These are phyloP conservation scores for Lycium barbarum DNA, from an alignment of 257 asterid species.

Conservation along the genomic window DNA sequence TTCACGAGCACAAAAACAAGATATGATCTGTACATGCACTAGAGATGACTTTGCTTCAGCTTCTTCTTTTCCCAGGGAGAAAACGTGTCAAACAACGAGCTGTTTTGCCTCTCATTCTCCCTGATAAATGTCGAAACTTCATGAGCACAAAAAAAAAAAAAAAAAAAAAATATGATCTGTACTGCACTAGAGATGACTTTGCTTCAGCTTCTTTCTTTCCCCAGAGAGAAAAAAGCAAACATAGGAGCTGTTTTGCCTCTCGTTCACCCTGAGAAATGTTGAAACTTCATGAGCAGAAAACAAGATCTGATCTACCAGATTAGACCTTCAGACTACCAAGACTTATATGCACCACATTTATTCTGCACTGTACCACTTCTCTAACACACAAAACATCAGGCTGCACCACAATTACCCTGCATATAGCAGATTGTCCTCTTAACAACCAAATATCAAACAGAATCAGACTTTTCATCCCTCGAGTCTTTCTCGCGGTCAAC, in stretches of 20 bases:
- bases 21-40: background rate
- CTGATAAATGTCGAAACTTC: background rate
- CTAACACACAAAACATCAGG: background rate
- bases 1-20: background rate
- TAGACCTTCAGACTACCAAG: background rate
- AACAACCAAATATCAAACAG: background rate
- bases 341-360: background rate
- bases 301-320: background rate
- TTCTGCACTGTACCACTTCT: background rate
- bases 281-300: background rate
- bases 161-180: too few species aligned
- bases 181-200: too few species aligned
- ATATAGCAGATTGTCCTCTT: background rate
- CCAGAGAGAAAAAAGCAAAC: too few species aligned
- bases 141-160: background rate
- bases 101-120: background rate
- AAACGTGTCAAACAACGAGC: background rate
- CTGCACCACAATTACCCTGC: background rate
- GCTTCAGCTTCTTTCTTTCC: too few species aligned
- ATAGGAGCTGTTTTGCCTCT: too few species aligned
- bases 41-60: conserved; percentile 9
- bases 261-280: too few species aligned
- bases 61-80: background rate
- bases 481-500: conserved; percentile 14
- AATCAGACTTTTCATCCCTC: background rate